phyloP scores from a whole-genome alignment of 108 stramenopile genomes.

The Conticribra weissflogii region DNA sequence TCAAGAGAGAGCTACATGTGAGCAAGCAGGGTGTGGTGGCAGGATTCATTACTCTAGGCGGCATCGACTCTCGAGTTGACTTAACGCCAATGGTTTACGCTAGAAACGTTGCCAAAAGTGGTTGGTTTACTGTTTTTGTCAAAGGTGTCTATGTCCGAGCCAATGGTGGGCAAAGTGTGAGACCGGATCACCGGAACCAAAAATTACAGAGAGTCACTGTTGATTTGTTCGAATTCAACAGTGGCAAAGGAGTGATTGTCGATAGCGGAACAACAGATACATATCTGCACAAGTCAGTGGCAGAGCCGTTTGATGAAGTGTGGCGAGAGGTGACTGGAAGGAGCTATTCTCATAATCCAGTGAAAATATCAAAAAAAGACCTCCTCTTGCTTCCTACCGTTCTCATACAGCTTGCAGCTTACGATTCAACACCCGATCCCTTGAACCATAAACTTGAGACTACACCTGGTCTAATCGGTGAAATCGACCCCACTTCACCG shows the following conservation, averaged over 20 bases:
- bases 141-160: constrained; percentile 57
- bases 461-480: constrained; percentile 24
- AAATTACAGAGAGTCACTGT: constrained; percentile 10
- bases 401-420: constrained; percentile 54
- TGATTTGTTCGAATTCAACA: constrained; percentile 47
- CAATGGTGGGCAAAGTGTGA: constrained; percentile 39
- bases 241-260: constrained; percentile 92
- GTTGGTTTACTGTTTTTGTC: constrained; percentile 67
- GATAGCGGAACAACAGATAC: constrained; percentile 97
- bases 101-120: constrained; percentile 49
- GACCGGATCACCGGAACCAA: constrained; percentile 26
- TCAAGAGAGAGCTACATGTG: constrained; percentile 50
- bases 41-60: constrained; percentile 53
- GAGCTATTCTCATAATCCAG: constrained; percentile 21
- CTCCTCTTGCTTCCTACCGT: constrained; percentile 62
- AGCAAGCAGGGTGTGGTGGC: constrained; percentile 47
- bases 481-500: constrained; percentile 63
- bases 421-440: constrained; percentile 49
- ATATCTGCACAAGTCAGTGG: constrained; percentile 72
- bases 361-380: constrained; percentile 50
- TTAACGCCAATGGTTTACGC: constrained; percentile 54
- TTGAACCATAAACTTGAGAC: constrained; percentile 12
- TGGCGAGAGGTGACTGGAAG: constrained; percentile 64
- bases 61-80: constrained; percentile 35
- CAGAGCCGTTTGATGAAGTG: constrained; percentile 58